A percentile compares a stretch with the other conserved stretches of the same genome.
Evolutionary conservation across 495 filamentous ascomycete species (phyloP).

Genomic region (Ramalina intermedia): DNA sequence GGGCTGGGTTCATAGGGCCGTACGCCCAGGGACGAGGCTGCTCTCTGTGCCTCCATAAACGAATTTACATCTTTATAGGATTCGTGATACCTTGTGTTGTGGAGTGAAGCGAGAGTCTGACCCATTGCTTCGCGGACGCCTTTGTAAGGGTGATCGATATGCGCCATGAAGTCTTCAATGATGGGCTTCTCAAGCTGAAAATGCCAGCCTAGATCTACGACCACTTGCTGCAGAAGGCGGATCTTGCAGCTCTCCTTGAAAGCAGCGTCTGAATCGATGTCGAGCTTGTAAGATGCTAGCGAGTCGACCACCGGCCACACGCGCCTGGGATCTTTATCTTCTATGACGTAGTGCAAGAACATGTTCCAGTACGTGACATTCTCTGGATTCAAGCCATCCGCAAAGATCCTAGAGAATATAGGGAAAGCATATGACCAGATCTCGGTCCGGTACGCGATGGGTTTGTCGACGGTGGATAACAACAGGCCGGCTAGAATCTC

Average conservation of each 20-base stretch:
- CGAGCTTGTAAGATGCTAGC: conserved; percentile 72
- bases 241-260: conserved; percentile 99
- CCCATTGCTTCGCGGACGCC: conserved; percentile 91
- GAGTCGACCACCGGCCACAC: conserved; percentile 75
- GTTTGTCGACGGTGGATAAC: conserved; percentile 55
- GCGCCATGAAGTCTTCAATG: conserved; percentile 71
- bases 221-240: conserved; percentile 74
- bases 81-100: conserved; percentile 82
- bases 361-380: conserved; percentile 90
- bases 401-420: conserved; percentile 70
- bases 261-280: conserved; percentile 89
- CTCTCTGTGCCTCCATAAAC: conserved; percentile 65
- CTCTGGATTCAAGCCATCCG: conserved; percentile 83
- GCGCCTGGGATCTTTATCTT: conserved; percentile 73
- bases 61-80: conserved; percentile 64
- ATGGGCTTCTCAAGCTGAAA: conserved; percentile 89
- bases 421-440: conserved; percentile 88
- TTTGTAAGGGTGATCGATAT: conserved; percentile 97
- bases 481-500: conserved; percentile 86
- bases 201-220: conserved; percentile 87
- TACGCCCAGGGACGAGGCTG: conserved; percentile 68
- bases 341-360: conserved; percentile 73
- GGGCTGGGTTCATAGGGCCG: conserved; percentile 64
- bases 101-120: conserved; percentile 70
- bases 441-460: conserved; percentile 48